Evolutionary conservation across 2,329 filamentous ascomycete genomes (phyloP).

Genomic region (Lanzia echinophila): DNA sequence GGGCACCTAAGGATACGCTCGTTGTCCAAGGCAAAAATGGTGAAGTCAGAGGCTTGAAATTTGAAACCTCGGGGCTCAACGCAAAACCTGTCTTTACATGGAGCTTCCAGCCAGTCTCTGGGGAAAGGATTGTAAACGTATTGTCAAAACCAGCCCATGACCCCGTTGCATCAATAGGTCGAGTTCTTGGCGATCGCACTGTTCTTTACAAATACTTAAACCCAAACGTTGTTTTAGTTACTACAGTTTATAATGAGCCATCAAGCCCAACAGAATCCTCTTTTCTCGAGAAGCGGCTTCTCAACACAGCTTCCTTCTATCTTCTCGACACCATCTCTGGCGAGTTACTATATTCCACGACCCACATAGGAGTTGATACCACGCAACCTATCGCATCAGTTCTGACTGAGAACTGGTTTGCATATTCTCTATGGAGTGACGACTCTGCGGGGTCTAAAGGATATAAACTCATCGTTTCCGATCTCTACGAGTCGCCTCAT

Average conservation of each 20-base stretch:
- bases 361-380: constrained; percentile 67
- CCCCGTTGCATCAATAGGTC: constrained; percentile 88
- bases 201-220: constrained; percentile 98
- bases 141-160: constrained; percentile 68
- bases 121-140: constrained; percentile 62
- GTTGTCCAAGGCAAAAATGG: constrained; percentile 45
- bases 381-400: constrained; percentile 67
- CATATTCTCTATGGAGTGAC: constrained; percentile 68
- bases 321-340: constrained; percentile 84
- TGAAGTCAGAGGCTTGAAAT: constrained; percentile 49
- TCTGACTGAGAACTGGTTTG: constrained; percentile 92
- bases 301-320: constrained; percentile 67
- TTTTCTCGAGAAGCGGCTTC: no score
- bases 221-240: constrained; percentile 74
- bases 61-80: constrained; percentile 37
- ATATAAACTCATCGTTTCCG: constrained; percentile 77
- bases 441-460: constrained; percentile 65
- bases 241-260: constrained; percentile 53
- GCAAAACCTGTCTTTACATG: constrained; percentile 51
- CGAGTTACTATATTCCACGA: constrained; percentile 64
- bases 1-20: constrained; percentile 46
- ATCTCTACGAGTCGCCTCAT: constrained; percentile 81
- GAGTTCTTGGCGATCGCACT: constrained; percentile 83
- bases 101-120: constrained; percentile 62
- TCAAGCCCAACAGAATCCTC: no score